Evolutionary conservation across 345 rosid species (phyloP).

Genomic region (Alliaria petiolata): DNA sequence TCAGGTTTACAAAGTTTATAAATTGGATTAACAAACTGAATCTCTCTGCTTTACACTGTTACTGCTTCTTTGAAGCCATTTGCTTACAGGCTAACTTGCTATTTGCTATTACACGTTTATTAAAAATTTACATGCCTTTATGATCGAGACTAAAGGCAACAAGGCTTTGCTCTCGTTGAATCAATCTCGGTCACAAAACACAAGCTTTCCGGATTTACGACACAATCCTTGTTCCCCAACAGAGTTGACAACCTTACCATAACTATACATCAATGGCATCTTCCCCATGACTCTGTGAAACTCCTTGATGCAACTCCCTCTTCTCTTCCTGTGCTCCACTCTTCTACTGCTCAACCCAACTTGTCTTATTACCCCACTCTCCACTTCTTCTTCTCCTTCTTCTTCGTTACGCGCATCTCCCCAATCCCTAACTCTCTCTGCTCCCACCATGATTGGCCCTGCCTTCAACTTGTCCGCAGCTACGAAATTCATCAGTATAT

Average conservation of each 20-base stretch:
- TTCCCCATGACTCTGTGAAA: slow-evolving; percentile 57
- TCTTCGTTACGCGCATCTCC: slow-evolving; percentile 66
- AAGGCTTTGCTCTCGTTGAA: no score
- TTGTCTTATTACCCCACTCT: slow-evolving; percentile 34
- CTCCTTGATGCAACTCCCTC: slow-evolving; percentile 58
- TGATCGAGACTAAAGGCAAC: not conserved
- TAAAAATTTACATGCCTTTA: no score
- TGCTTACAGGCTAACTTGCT: not conserved
- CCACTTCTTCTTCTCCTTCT: not conserved
- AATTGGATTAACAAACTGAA: no score
- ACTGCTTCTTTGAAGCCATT: not conserved
- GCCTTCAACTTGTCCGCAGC: slow-evolving; percentile 46
- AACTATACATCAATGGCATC: slow-evolving; percentile 64
- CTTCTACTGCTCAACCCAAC: slow-evolving; percentile 69
- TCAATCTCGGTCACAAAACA: slow-evolving; percentile 47
- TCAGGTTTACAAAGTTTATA: no score
- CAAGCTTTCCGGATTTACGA: slow-evolving; percentile 50
- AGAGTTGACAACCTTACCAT: slow-evolving; percentile 56
- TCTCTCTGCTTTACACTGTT: not conserved
- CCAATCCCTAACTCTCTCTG: slow-evolving; percentile 61
- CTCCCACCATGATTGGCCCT: slow-evolving; percentile 68
- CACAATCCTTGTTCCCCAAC: slow-evolving; percentile 73
- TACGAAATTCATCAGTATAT: slow-evolving; percentile 66
- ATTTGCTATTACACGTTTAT: no score
- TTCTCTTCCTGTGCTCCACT: slow-evolving; percentile 63